phyloP scores from a whole-genome alignment of 2,329 filamentous ascomycete species.

The Verticillium alfalfae region DNA sequence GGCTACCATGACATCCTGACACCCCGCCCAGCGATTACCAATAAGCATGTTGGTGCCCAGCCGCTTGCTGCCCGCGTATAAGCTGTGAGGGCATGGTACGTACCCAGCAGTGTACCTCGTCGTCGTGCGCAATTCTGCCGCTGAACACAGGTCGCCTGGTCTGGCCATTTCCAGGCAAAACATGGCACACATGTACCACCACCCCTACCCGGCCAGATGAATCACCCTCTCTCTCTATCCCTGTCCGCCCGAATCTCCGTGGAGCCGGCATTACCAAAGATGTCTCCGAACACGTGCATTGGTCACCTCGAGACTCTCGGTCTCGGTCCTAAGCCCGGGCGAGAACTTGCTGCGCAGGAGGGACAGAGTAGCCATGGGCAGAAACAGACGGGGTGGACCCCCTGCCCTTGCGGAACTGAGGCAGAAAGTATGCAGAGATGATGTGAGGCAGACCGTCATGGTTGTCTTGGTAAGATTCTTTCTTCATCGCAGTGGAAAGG shows the following conservation, averaged over 20 bases:
- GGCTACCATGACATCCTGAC: background rate
- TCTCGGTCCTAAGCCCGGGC: background rate
- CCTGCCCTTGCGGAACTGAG: background rate
- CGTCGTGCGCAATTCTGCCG: background rate
- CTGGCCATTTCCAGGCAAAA: background rate
- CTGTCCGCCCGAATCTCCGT: background rate
- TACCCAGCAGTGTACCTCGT: background rate
- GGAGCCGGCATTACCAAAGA: background rate
- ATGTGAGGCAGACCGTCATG: background rate
- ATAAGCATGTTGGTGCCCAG: background rate
- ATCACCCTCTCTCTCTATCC: background rate
- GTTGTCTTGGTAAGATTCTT: background rate
- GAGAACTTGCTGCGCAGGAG: background rate
- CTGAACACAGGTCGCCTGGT: background rate
- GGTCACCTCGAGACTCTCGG: background rate
- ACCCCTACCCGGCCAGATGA: background rate
- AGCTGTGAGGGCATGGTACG: background rate
- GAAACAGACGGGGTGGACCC: background rate
- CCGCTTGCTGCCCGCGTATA: background rate
- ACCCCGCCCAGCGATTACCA: background rate
- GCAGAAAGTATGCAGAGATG: background rate
- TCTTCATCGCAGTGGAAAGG: background rate
- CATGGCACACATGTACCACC: background rate
- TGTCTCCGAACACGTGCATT: background rate
- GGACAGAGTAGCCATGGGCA: background rate